Percentiles rank a stretch among this genome's conserved stretches.
These are phyloP conservation scores for Pleurostoma richardsiae DNA, from an alignment of 2,329 filamentous ascomycete species.

Conservation along the genomic window DNA sequence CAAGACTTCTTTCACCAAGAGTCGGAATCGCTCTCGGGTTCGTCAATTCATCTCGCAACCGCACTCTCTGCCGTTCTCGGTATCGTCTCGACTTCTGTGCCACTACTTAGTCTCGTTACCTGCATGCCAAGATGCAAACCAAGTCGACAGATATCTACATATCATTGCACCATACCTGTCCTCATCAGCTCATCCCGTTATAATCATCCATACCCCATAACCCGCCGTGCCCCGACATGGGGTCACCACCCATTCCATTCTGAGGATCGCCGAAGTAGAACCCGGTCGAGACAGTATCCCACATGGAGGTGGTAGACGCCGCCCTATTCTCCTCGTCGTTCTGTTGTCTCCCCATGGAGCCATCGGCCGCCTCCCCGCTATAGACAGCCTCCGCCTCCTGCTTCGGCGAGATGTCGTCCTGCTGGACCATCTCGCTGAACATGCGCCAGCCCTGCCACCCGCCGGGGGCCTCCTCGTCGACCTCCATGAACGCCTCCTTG, in stretches of 20 bases:
- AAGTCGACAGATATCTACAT: too few species aligned
- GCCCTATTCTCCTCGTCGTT: too few species aligned
- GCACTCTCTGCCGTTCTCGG: too few species aligned
- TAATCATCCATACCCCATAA: background rate
- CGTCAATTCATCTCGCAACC: too few species aligned
- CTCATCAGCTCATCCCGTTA: background rate
- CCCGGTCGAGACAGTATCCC: background rate
- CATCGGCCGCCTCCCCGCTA: too few species aligned
- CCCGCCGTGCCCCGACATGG: background rate
- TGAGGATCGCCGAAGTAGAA: background rate
- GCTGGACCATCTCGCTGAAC: conserved; percentile 20
- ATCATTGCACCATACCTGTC: too few species aligned
- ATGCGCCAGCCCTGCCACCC: conserved; percentile 20
- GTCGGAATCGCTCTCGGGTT: too few species aligned
- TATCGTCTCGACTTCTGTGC: too few species aligned
- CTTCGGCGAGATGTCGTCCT: conserved; percentile 3
- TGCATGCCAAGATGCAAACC: too few species aligned
- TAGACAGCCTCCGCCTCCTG: background rate
- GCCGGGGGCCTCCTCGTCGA: conserved; percentile 19
- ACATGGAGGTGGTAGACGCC: background rate
- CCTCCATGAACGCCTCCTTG: conserved; percentile 20
- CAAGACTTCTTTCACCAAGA: too few species aligned
- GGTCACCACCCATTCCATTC: background rate
- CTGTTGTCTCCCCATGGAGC: too few species aligned
- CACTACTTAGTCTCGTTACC: too few species aligned